Conservation (phyloP, 495 filamentous ascomycete species). For the Annulohypoxylon moriforme region DNA sequence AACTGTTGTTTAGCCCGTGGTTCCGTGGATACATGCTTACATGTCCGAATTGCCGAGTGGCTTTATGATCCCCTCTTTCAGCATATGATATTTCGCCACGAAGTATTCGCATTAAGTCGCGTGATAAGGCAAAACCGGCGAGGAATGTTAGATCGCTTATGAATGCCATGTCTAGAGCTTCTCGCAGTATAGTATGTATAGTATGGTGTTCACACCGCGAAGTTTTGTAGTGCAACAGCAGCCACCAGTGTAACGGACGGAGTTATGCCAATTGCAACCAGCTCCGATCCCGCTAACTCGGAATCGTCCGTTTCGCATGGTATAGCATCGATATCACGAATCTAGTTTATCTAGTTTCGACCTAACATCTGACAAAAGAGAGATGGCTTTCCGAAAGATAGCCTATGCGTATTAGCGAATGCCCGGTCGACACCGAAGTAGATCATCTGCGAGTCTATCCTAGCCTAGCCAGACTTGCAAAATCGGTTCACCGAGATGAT, state of each 20-base stretch:
- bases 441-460: constrained; percentile 40
- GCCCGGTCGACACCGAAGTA: constrained; percentile 30
- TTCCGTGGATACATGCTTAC: background rate
- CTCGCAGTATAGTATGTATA: constrained; percentile 16
- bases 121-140: background rate
- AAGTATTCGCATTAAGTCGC: background rate
- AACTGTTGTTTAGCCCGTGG: background rate
- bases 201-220: constrained; percentile 22
- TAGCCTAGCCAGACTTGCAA: constrained; percentile 36
- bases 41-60: constrained; percentile 14
- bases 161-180: constrained; percentile 24
- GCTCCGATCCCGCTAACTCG: constrained; percentile 38
- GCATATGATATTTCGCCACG: constrained; percentile 6
- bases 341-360: constrained; percentile 32
- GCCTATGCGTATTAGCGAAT: constrained; percentile 38
- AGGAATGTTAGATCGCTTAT: constrained; percentile 27
- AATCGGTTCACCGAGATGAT: constrained; percentile 29
- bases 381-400: constrained; percentile 38
- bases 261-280: constrained; percentile 20
- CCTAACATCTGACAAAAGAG: constrained; percentile 38
- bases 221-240: constrained; percentile 17
- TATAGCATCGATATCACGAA: constrained; percentile 12
- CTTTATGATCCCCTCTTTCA: background rate
- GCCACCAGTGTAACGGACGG: constrained; percentile 21
- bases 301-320: constrained; percentile 9